Evolutionary conservation across 1,284 basidiomycete genomes (phyloP), one percentile per base, ranked within the genome.

Genomic region (Melampsora occidentalis): DNA sequence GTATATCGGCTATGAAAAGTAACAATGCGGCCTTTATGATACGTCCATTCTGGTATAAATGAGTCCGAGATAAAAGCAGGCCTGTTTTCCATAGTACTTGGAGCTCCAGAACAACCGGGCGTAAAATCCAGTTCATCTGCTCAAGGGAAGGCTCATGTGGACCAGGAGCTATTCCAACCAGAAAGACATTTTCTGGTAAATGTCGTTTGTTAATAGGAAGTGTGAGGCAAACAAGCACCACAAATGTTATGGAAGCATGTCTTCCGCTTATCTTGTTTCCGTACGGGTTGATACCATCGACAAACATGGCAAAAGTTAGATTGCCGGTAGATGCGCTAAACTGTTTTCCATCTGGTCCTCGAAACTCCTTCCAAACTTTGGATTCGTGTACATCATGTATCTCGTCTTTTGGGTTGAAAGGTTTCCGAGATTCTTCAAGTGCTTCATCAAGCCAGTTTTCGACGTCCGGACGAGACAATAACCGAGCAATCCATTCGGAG

Each of bases 121-220:
- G 16, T 80, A 53, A 10, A 25, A 25, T 25, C 25, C 25, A 25
- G 25, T 25, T 25, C 25, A 25, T 25, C 25, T 25, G 25, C 25
- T 81, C 80, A 0, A 81, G 67, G 25, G 78, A 78, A 1, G 85
- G 84, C 72, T 85, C 82, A 10, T 79, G 77, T 5, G 83, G 84
- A 14, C 84, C 84, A 18, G 85, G 85, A 20, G 85, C 81, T 51
- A 84, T 79, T 2, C 82, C 82, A 18, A 79, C 70, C 5, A 80
- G 49, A 48, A 65, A 77, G 20, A 79, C 66, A 51, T 81, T 79
- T 31, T 80, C 62, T 0, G 69, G 62, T 22, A 62, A 25, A 51
- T 78, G 79, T 6, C 80, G 69, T 6, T 77, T 16, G 16, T 68
- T 63, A 42, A 75, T 63, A 5, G 77, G 79, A 35, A 80, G 72